Evolutionary conservation across 179 eudicot genomes (phyloP).

Genomic region (Camellia oleifera): DNA sequence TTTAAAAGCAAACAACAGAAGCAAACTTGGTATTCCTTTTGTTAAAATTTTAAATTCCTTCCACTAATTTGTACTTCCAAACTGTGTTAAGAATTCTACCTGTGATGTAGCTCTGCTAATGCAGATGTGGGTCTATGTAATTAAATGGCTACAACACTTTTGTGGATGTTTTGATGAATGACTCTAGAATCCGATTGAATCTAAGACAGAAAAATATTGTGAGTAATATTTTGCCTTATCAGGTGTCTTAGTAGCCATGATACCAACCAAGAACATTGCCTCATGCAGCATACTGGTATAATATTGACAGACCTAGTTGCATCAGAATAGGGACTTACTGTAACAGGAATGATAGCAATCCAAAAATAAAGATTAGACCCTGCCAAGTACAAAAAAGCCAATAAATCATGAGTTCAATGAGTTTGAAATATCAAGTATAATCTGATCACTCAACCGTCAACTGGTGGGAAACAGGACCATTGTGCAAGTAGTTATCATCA

Average conservation of each 20-base stretch:
- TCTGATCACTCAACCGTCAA: slow-evolving; percentile 1
- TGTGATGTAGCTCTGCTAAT: neutral
- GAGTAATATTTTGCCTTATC: neutral
- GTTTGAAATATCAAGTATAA: neutral
- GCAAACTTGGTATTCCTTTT: neutral
- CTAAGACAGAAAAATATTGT: neutral
- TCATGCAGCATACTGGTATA: neutral
- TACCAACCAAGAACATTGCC: slow-evolving; percentile 8
- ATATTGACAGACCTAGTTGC: neutral
- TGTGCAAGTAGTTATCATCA: neutral
- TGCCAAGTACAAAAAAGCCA: slow-evolving; percentile 32
- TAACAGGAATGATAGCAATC: slow-evolving; percentile 91
- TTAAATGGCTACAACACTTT: too few relatives aligned
- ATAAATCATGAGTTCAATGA: slow-evolving; percentile 12
- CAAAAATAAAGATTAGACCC: slow-evolving; percentile 96
- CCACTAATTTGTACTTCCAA: neutral
- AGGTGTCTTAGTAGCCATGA: neutral
- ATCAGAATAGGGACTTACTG: slow-evolving; percentile 56
- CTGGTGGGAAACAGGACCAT: neutral
- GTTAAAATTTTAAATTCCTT: neutral
- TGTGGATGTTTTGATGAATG: too few relatives aligned
- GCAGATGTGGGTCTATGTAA: too few relatives aligned
- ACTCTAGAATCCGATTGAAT: too few relatives aligned
- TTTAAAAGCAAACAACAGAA: neutral
- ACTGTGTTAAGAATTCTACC: neutral